Evolutionary conservation across 306 rosid species (phyloP).

Genomic region (Chamaecrista fasciculata): DNA sequence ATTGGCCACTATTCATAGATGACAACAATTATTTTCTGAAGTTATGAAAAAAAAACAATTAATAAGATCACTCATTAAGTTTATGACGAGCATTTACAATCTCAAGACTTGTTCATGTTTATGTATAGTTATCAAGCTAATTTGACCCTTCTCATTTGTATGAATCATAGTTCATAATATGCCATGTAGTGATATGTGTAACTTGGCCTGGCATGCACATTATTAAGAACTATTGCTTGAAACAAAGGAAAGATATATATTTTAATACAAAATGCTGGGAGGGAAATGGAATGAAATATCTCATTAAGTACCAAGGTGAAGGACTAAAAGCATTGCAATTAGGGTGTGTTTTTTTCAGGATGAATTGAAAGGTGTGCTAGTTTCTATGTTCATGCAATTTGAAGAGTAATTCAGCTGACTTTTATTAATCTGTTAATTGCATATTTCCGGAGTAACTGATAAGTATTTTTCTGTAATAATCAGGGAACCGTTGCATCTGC

Average conservation of each 20-base stretch:
- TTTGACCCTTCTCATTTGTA: not conserved
- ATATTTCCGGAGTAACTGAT: constrained; percentile 10
- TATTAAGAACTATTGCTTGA: not conserved
- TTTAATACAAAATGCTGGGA: no score
- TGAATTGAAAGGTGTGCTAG: constrained; percentile 9
- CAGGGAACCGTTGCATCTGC: constrained; percentile 95
- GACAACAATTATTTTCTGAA: not conserved
- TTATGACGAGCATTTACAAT: not conserved
- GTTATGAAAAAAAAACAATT: not conserved
- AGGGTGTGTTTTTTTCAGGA: constrained; percentile 7
- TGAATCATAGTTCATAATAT: not conserved
- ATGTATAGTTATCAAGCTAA: not conserved
- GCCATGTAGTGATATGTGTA: not conserved
- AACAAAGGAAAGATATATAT: no score
- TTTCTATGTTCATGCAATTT: constrained; percentile 18
- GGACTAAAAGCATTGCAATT: not conserved
- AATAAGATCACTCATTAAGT: constrained; percentile 3
- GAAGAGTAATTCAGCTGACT: constrained; percentile 1
- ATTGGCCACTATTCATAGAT: not conserved
- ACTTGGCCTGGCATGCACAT: not conserved
- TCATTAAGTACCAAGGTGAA: not conserved
- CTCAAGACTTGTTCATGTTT: constrained; percentile 10
- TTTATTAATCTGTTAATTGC: not conserved
- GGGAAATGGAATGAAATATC: not conserved
- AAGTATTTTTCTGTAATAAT: constrained; percentile 24